phyloP scores from a whole-genome alignment of 2,329 filamentous ascomycete species.

The Basipetospora chlamydospora region DNA sequence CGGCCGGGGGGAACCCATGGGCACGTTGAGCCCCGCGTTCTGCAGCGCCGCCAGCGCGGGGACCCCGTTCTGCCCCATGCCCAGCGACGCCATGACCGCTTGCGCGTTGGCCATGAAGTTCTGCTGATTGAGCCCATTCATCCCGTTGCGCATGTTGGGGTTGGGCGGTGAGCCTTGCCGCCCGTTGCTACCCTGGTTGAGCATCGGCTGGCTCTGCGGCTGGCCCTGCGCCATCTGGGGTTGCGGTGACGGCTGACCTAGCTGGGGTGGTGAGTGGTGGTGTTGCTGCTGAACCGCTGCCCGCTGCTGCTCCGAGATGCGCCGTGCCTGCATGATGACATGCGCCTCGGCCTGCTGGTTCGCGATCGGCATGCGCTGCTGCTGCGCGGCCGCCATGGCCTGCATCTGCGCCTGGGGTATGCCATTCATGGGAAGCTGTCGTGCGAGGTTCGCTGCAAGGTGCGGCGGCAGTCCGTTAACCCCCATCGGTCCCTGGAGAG shows the following conservation, averaged over 20 bases:
- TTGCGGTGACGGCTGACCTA: constrained; percentile 11
- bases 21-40: constrained; percentile 9
- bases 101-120: constrained; percentile 37
- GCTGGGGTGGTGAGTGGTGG: constrained; percentile 14
- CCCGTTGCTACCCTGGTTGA: constrained; percentile 22
- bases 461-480: constrained; percentile 36
- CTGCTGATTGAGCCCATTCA: constrained; percentile 34
- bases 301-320: constrained; percentile 51
- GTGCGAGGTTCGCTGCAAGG: constrained; percentile 34
- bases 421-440: constrained; percentile 45
- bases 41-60: constrained; percentile 7
- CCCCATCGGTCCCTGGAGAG: constrained; percentile 31
- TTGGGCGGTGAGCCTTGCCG: constrained; percentile 30
- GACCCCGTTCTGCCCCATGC: constrained; percentile 21
- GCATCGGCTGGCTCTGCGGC: constrained; percentile 19
- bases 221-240: constrained; percentile 13
- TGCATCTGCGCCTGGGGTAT: constrained; percentile 59
- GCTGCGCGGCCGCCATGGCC: constrained; percentile 29
- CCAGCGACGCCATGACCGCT: constrained; percentile 36
- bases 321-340: constrained; percentile 48
- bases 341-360: constrained; percentile 34
- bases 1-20: constrained; percentile 26
- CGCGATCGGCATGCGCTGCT: constrained; percentile 31
- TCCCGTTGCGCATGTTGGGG: constrained; percentile 25
- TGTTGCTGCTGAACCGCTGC: constrained; percentile 31